A percentile compares a stretch with the other conserved stretches of the same genome.
These are phyloP conservation scores for Selenicereus undatus DNA, from an alignment of 148 eudicot species.

Conservation along the genomic window DNA sequence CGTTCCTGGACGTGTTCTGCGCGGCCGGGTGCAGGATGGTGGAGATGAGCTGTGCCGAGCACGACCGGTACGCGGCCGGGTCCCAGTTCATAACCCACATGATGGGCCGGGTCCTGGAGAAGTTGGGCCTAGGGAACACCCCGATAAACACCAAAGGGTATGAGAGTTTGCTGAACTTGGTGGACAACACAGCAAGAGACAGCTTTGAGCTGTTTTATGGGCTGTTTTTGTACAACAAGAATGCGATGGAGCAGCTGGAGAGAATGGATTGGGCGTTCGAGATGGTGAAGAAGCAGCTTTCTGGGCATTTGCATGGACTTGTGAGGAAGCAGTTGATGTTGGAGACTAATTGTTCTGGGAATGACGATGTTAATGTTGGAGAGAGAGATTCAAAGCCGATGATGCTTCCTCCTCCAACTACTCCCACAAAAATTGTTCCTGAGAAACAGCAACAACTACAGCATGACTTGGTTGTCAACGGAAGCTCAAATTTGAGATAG, in stretches of 20 bases:
- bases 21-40: constrained; percentile 68
- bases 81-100: constrained; percentile 82
- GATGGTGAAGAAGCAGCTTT: constrained; percentile 60
- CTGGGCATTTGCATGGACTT: constrained; percentile 58
- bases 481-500: background rate
- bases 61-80: constrained; percentile 64
- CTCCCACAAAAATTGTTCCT: background rate
- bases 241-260: constrained; percentile 74
- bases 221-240: constrained; percentile 71
- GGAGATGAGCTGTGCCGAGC: constrained; percentile 74
- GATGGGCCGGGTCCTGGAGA: constrained; percentile 67
- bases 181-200: constrained; percentile 69
- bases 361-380: background rate
- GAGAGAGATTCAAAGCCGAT: background rate
- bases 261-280: constrained; percentile 69
- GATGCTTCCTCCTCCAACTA: constrained; percentile 5
- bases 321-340: constrained; percentile 53
- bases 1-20: constrained; percentile 43
- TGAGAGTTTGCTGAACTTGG: constrained; percentile 75
- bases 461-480: background rate
- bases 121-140: constrained; percentile 46
- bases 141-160: constrained; percentile 84
- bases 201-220: constrained; percentile 86
- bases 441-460: background rate
- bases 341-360: constrained; percentile 29